Base-by-base conservation (phyloP, 2,329 filamentous ascomycete species). In the Colletotrichum sp. region DNA sequence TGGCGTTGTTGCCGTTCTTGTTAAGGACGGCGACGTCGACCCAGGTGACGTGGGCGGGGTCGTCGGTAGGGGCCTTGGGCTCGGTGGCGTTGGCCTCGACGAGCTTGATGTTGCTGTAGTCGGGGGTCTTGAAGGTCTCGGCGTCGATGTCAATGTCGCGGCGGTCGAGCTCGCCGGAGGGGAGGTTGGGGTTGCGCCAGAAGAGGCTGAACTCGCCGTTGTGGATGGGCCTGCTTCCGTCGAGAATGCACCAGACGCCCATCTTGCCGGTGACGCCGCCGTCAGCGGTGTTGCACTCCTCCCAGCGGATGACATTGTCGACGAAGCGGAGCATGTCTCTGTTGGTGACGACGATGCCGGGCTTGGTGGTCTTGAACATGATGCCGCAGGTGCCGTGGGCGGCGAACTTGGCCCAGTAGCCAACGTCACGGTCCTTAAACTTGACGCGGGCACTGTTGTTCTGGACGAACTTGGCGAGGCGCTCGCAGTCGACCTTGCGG, bases 331-430 rank as follows among this genome's bases (percentile, higher is more conserved):
- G 60, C 64, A 73, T 75, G 64, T 75, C 73, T 26, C 43, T 32
- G 43, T 59, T 64, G 43, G 43, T 73, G 57, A 75, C n/a, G 28
- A 32, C 21, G 6, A 75, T 43, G 6, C 32, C 57, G 15, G 39
- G n/a, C 13, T 73, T 63, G 15, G 39, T 64, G 13, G 70, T 67
- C 32, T 39, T 67, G 43, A 73, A 69, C 43, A 59, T 68, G 59
- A 75, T 9, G 26, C 70, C 73, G 60, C 73, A 75, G 18, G 73
- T 60, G 15, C 66, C 70, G 59, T 75, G 70, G 26, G 70, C 70
- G 3, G 73, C 48, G 28, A 75, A 73, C 34, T 59, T 64, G 21
- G 71, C 70, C 70, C 64, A 59, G 32, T 24, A 64, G 28, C 68
- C n/a, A 6, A 67, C 48, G 28, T 73, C 70, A 15, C 71, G 55